Percentiles rank a stretch among this genome's conserved stretches.
phyloP scores from a whole-genome alignment of 768 basidiomycete species.

The Trametes coccinea region DNA sequence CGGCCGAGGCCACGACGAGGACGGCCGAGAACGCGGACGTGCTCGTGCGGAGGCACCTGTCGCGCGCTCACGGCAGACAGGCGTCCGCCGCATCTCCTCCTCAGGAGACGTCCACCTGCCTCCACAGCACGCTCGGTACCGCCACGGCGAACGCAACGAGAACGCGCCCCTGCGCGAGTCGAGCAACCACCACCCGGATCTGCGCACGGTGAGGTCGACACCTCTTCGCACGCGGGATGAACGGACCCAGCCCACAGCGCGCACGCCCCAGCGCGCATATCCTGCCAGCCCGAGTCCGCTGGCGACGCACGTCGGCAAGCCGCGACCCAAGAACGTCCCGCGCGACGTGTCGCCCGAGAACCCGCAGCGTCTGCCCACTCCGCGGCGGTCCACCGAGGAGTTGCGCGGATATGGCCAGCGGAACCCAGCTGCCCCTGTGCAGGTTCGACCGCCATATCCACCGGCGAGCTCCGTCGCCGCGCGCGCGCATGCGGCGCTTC shows the following conservation, averaged over 20 bases:
- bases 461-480: neutral
- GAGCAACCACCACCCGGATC: neutral
- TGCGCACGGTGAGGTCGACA: constrained; percentile 8
- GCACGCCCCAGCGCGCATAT: neutral
- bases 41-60: neutral
- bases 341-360: constrained; percentile 16
- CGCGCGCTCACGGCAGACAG: neutral
- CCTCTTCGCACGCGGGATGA: constrained; percentile 7
- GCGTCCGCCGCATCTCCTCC: constrained; percentile 10
- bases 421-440: too few relatives aligned
- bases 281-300: neutral
- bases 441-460: neutral
- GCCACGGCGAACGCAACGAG: neutral
- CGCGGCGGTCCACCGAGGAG: constrained; percentile 7
- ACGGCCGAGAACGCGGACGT: neutral
- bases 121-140: constrained; percentile 1
- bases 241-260: too few relatives aligned
- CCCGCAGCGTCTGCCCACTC: constrained; percentile 14
- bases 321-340: constrained; percentile 10
- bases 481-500: neutral
- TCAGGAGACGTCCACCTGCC: constrained; percentile 9
- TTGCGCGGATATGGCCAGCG: neutral
- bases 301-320: neutral
- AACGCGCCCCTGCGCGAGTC: neutral
- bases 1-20: neutral